Evolutionary conservation across 805 yeast genomes (phyloP), one percentile per base, ranked within the genome.

Genomic region (Barnettozyma populi): DNA sequence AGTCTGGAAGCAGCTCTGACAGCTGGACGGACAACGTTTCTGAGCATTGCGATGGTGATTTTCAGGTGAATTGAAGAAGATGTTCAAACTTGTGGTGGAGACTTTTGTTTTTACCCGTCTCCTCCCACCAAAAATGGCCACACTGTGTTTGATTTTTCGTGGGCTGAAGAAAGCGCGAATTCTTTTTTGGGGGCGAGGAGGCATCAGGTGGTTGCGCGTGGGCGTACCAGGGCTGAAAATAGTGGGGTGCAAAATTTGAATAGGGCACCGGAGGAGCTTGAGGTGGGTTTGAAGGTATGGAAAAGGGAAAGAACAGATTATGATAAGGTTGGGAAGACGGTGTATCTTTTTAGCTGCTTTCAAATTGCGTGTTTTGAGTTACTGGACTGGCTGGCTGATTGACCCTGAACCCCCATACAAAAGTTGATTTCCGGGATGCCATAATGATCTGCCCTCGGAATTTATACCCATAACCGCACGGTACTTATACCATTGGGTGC

Each of bases 1-100:
- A 56, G 51, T 45, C 49, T 52, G 20, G 53, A 31, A 6, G 46
- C 36, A 6, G 46, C 44, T 31, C 41, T 36, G 32, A 45, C 41
- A 34, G 53, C 35, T 36, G 40, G 40, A 21, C 40, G 40, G 18
- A 18, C 25, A 21, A 27, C 25, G 40, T 21, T 36, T 36, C 40
- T 36, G 34, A 39, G 42, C 36, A 41, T 31, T 41, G 27, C 18
- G 20, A 18, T n/a, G 43, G 32, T 39, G 43, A 24, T 24, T 16
- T 35, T 35, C 14, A 9, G 19, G 41, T 20, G 27, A 37, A 23
- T 37, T 37, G n/a, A 19, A 21, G 21, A 16, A 18, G 37, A 35
- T 18, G 21, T 21, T 36, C 10, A 10, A 21, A 29, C 7, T 29
- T 29, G 37, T 35, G 21, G 37, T 35, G 37, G 37, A 35, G 21